These are phyloP conservation scores for Penicillium canescens DNA, from an alignment of 495 filamentous ascomycete species.

Conservation along the genomic window DNA sequence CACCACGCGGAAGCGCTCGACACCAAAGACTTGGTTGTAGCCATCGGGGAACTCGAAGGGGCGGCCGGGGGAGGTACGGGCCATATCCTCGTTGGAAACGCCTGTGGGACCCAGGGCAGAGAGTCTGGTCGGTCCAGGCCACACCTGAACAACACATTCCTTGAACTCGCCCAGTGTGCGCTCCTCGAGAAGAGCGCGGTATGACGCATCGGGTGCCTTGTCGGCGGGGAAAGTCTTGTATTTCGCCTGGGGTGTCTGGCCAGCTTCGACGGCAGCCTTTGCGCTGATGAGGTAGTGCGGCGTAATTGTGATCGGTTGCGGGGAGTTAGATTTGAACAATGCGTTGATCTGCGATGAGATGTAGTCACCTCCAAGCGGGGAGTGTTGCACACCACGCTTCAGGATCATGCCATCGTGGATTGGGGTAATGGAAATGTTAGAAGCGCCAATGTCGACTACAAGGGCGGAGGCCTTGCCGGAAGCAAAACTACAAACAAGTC, in stretches of 20 bases:
- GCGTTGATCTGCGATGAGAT: slow-evolving; percentile 82
- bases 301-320: slow-evolving; percentile 76
- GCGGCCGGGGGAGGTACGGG: slow-evolving; percentile 63
- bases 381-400: slow-evolving; percentile 81
- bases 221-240: slow-evolving; percentile 64
- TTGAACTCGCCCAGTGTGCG: slow-evolving; percentile 94
- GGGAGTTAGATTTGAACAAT: slow-evolving; percentile 67
- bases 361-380: slow-evolving; percentile 84
- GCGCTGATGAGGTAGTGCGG: slow-evolving; percentile 85
- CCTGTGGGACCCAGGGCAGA: slow-evolving; percentile 56
- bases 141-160: slow-evolving; percentile 92
- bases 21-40: slow-evolving; percentile 88
- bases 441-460: slow-evolving; percentile 89
- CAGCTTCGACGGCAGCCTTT: slow-evolving; percentile 87
- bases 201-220: slow-evolving; percentile 66
- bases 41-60: slow-evolving; percentile 97
- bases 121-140: slow-evolving; percentile 78
- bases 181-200: slow-evolving; percentile 83
- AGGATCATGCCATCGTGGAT: slow-evolving; percentile 94
- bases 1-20: slow-evolving; percentile 77
- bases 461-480: slow-evolving; percentile 89
- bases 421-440: slow-evolving; percentile 86
- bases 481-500: slow-evolving; percentile 61
- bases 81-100: slow-evolving; percentile 67
- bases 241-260: slow-evolving; percentile 70